Evolutionary conservation across 2,329 filamentous ascomycete species (phyloP).

Genomic region (Ophiocordyceps australis): DNA sequence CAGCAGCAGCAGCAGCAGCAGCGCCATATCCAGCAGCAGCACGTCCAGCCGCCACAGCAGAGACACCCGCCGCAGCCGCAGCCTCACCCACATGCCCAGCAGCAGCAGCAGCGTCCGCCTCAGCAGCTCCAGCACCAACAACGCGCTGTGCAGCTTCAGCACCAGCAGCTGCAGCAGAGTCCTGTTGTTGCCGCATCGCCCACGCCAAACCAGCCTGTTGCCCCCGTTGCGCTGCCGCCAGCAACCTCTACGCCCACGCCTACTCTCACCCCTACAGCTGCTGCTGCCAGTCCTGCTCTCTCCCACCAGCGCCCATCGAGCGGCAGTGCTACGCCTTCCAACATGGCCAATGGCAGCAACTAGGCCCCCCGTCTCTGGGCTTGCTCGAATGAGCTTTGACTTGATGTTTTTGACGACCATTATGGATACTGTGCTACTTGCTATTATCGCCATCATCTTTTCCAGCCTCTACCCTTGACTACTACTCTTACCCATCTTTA

Average conservation of each 20-base stretch:
- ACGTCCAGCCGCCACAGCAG: constrained; percentile 3
- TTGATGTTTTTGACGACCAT: no score
- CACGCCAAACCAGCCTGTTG: neutral
- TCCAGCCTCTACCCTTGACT: no score
- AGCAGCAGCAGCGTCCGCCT: constrained; percentile 3
- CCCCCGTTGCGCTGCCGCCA: no score
- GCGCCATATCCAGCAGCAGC: constrained; percentile 7
- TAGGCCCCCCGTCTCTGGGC: constrained; percentile 1
- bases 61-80: constrained; percentile 4
- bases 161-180: constrained; percentile 5
- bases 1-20: constrained; percentile 26
- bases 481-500: no score
- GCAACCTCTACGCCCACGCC: no score
- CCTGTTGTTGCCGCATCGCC: constrained; percentile 3
- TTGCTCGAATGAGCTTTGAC: no score
- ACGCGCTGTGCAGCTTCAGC: constrained; percentile 3
- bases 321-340: constrained; percentile 19
- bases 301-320: constrained; percentile 17
- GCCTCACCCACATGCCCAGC: no score
- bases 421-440: no score
- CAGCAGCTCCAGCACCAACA: constrained; percentile 5
- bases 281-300: constrained; percentile 6
- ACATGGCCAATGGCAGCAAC: constrained; percentile 10
- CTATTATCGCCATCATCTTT: no score
- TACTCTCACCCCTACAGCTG: constrained; percentile 1